Evolutionary conservation across 2,329 filamentous ascomycete species (phyloP).

Genomic region (Beauveria asiatica): DNA sequence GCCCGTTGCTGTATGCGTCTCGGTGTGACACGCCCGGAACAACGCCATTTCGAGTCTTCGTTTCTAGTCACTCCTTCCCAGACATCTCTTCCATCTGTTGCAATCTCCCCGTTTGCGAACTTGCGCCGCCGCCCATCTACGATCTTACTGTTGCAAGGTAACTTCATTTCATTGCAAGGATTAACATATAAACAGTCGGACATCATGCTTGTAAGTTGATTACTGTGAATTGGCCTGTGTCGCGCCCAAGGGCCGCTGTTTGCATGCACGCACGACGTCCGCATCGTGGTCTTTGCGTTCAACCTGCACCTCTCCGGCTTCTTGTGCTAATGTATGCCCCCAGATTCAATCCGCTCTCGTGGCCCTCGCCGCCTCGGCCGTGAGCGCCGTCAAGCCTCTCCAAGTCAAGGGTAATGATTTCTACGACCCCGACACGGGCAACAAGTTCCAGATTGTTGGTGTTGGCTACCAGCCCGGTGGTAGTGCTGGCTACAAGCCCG

Average conservation of each 20-base stretch:
- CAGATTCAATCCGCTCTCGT: slow-evolving; percentile 38
- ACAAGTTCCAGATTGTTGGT: slow-evolving; percentile 58
- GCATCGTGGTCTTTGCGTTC: background rate
- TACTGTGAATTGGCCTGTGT: background rate
- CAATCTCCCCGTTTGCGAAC: background rate
- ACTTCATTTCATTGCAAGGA: background rate
- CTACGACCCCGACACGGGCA: slow-evolving; percentile 48
- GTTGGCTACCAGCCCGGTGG: slow-evolving; percentile 63
- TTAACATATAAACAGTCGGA: background rate
- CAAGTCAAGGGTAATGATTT: slow-evolving; percentile 50
- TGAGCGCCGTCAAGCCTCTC: slow-evolving; percentile 48
- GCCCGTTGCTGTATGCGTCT: slow-evolving; percentile 17
- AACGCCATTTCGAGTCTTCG: slow-evolving; percentile 2
- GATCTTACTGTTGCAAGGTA: background rate
- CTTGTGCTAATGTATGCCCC: slow-evolving; percentile 12
- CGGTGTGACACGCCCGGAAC: background rate
- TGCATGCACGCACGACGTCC: background rate
- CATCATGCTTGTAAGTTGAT: slow-evolving; percentile 11
- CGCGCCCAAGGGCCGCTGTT: background rate
- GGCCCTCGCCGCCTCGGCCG: slow-evolving; percentile 44
- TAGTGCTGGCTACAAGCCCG: slow-evolving; percentile 51
- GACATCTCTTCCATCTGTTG: background rate
- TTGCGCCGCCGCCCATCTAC: background rate
- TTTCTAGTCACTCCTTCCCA: slow-evolving; percentile 17
- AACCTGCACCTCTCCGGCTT: background rate